Base-by-base conservation (phyloP, 2,329 filamentous ascomycete species). In the Claviceps lovelessii region DNA sequence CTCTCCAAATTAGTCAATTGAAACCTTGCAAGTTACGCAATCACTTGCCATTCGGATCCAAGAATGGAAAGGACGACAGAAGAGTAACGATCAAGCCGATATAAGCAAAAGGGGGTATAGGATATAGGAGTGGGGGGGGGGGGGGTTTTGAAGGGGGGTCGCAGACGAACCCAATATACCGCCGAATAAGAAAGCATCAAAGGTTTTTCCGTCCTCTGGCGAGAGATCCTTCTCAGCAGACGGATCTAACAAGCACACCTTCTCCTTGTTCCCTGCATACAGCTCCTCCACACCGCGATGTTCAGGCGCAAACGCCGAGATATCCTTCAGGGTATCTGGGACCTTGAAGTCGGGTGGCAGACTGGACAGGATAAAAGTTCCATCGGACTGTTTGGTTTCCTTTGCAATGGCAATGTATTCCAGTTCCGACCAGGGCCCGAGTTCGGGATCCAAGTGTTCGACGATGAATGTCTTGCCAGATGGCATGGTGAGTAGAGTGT, bases 131-230 rank as follows among this genome's bases (percentile, higher is more conserved):
- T 4, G 10, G 35, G 42, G 42, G 33, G 33, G 39, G 1, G 3
- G 28, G 13, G 15, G 44, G 29, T 29, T 6, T 7, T 3, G 5
- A 47, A 8, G 15, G 17, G 3, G 35, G 41, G 44, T 29, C 33
- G 35, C 55, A 19, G 54, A 68, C 75, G 65, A 74, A 93, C 90
- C 93, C 58, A 98, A 73, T 64, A 98, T 98, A 15, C 93, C 93
- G 49, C 93, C 93, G 72, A 98, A 98, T 49, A 98, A 73, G 67
- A 97, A 98, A 10, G 88, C 85, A 64, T 95, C 88, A 70, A 98
- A 98, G 2, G 68, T 72, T 39, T 87, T 81, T 28, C 83, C 88
- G 71, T 98, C 93, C 56, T 86, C 83, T 0, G 93, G 93, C 50
- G 78, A 81, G 62, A 98, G 70, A 65, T 98, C 93, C 65, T 84